Conservation (phyloP, 176 grass and related monocot genomes). For the Phoenix roebelenii region DNA sequence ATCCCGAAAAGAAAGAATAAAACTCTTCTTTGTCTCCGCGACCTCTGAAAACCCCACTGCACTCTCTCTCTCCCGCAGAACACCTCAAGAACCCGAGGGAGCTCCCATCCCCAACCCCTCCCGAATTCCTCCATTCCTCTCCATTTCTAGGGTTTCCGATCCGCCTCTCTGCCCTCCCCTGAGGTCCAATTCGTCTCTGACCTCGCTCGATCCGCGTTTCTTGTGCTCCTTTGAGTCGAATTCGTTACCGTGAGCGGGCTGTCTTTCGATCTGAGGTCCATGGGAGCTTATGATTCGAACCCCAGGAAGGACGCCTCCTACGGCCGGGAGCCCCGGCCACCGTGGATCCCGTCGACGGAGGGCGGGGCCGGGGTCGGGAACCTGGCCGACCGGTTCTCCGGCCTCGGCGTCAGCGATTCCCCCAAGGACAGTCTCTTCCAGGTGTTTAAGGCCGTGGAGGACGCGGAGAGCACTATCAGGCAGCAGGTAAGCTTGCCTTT, state of each 20-base stretch:
- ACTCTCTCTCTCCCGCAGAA: no score
- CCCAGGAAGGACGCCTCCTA: background rate
- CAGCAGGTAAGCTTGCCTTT: conserved; percentile 42
- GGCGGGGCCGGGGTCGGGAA: conserved; percentile 15
- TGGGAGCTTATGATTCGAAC: no score
- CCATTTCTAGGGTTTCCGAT: background rate
- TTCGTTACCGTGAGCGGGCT: no score
- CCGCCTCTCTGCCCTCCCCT: no score
- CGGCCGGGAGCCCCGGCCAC: conserved; percentile 31
- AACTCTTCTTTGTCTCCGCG: no score
- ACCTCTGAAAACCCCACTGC: no score
- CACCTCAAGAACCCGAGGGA: no score
- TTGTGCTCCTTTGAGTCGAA: background rate
- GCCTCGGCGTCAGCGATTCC: conserved; percentile 8
- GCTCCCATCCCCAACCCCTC: no score
- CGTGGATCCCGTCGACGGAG: background rate
- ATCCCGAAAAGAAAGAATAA: no score
- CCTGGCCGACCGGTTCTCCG: conserved; percentile 24
- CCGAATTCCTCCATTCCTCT: no score
- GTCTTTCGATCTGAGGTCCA: background rate
- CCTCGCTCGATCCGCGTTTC: background rate
- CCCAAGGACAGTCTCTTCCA: conserved; percentile 31
- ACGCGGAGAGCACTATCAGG: conserved; percentile 70
- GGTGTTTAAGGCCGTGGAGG: conserved; percentile 64
- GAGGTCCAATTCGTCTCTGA: background rate